phyloP scores from a whole-genome alignment of 371 early-diverging fungal species.

The Mortierella sp. region DNA sequence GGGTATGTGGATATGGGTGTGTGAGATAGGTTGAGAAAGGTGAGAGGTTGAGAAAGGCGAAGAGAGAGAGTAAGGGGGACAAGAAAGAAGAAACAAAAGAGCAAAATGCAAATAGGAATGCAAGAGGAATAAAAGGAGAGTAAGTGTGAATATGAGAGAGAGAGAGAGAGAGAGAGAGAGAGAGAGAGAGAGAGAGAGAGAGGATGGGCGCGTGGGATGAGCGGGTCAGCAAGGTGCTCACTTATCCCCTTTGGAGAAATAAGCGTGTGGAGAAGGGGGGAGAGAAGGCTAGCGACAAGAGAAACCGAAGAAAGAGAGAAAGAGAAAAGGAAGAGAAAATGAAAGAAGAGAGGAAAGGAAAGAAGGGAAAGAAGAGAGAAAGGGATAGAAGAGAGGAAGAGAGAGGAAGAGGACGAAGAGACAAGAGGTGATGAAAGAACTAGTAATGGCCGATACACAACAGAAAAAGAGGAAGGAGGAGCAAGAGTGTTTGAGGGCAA shows the following conservation, averaged over 20 bases:
- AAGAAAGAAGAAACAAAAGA: too few species aligned
- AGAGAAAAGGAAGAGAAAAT: neutral
- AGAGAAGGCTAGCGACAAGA: neutral
- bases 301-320: neutral
- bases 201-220: neutral
- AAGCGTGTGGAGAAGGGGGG: constrained; percentile 13
- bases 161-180: too few species aligned
- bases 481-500: neutral
- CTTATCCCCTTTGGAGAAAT: neutral
- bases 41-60: neutral
- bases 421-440: neutral
- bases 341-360: neutral
- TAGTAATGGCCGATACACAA: neutral
- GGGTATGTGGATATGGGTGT: neutral
- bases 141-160: too few species aligned
- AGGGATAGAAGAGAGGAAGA: too few species aligned
- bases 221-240: neutral
- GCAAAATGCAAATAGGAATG: too few species aligned
- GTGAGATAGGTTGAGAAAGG: neutral
- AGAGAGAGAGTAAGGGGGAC: too few species aligned
- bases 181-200: too few species aligned
- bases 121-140: too few species aligned
- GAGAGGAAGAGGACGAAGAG: neutral
- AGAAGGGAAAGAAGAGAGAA: neutral
- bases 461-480: neutral